Conservation (phyloP, 1,284 basidiomycete genomes). For the Ganoderma boninense region DNA sequence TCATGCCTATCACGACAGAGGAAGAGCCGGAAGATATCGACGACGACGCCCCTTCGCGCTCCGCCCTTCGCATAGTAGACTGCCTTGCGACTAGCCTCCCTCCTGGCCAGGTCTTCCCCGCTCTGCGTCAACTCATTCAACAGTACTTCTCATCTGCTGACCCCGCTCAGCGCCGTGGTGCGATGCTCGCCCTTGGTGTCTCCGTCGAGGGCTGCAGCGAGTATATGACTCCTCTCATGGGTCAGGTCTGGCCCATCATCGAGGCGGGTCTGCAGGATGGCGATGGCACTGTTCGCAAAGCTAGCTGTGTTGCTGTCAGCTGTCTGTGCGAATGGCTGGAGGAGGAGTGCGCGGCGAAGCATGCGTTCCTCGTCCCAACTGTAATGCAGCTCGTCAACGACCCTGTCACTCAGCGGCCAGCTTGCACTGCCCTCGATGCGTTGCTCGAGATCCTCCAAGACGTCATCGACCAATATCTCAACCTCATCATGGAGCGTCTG, state of each 20-base stretch:
- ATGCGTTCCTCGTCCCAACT: conserved; percentile 89
- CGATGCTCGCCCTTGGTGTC: conserved; percentile 96
- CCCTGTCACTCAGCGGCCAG: conserved; percentile 87
- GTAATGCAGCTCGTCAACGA: conserved; percentile 94
- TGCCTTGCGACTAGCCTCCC: conserved; percentile 94
- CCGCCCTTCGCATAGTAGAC: conserved; percentile 96
- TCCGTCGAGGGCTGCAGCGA: conserved; percentile 98
- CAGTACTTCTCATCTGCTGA: conserved; percentile 88
- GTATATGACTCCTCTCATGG: conserved; percentile 95
- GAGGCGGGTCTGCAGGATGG: conserved; percentile 89
- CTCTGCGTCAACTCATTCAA: conserved; percentile 84
- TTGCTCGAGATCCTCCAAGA: conserved; percentile 96
- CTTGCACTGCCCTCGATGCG: conserved; percentile 96
- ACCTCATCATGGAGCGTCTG: conserved; percentile 96
- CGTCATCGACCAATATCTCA: conserved; percentile 91
- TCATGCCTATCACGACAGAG: conserved; percentile 96
- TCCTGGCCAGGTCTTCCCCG: conserved; percentile 96
- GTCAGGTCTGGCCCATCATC: conserved; percentile 94
- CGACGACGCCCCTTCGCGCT: conserved; percentile 92
- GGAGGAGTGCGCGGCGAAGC: conserved; percentile 90
- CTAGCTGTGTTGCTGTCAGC: conserved; percentile 93
- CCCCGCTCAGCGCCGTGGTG: conserved; percentile 85
- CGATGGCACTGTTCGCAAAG: conserved; percentile 91
- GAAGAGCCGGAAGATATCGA: conserved; percentile 89
- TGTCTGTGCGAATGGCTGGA: conserved; percentile 99